Base-by-base conservation (phyloP, 768 basidiomycete species). In the Lentinula raphanica region DNA sequence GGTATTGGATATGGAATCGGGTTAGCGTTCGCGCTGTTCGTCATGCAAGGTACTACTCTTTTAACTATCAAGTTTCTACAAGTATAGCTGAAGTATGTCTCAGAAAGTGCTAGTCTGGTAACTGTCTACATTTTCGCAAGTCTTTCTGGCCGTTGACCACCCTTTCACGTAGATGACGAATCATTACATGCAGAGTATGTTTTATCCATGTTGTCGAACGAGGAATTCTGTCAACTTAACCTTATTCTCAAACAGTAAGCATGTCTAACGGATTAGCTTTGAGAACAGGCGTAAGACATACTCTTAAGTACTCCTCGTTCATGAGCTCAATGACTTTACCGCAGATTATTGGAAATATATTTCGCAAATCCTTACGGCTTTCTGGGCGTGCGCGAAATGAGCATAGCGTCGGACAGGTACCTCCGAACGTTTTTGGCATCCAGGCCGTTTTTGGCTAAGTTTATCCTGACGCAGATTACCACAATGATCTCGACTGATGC, bases 401-500 rank as follows among this genome's bases (percentile, higher is more conserved):
- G 42, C 84, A 87, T 64, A 81, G 77, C 19, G 81, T 82, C 40
- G 88, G 88, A 0, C 76, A 57, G 44, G 54, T 56, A 35, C 13
- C 15, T 28, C 27, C 19, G 21, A 6, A 38, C n/a, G 3, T 35
- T 5, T 40, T 8, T n/a, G n/a, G n/a, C 36, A 13, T 11, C 15
- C 12, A 1, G 4, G 2, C 19, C 32, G n/a, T n/a, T n/a, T 23
- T 17, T 6, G 23, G n/a, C 23, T 12, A 15, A 21, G 38, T 19
- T 39, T 11, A 40, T 1, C 9, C 46, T 28, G 36, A 53, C 21
- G 2, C 15, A 86, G 64, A 83, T 88, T 49, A 87, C 82, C 9
- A 90, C 86, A 0, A 80, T 89, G 75, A 85, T 89, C 6, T 83
- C 84, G 1, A 78, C 82, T 12, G 88, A 90, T 64, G 71, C 84